Evolutionary conservation across 306 rosid species (phyloP).

Genomic region (Malus sylvestris): DNA sequence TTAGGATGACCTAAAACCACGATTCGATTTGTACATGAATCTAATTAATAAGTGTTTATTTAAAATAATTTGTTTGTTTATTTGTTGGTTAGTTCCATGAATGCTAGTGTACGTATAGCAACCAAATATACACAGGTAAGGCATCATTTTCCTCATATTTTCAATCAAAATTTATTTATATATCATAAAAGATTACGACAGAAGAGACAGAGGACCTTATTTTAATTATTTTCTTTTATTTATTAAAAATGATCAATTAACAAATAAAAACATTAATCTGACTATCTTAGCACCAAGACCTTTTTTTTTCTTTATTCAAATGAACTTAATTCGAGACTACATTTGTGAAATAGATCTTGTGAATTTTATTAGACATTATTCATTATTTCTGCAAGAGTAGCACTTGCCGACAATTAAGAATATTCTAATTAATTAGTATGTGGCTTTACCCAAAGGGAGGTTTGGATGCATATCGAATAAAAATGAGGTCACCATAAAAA

Average conservation of each 20-base stretch:
- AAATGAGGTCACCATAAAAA: too few relatives aligned
- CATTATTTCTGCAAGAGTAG: neutral
- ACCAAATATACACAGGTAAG: slow-evolving; percentile 2
- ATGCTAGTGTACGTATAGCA: neutral
- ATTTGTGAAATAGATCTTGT: neutral
- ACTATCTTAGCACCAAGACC: neutral
- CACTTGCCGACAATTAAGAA: slow-evolving; percentile 3
- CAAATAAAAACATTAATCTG: neutral
- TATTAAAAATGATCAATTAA: neutral
- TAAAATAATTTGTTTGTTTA: neutral
- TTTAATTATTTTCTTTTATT: neutral
- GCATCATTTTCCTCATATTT: slow-evolving; percentile 9
- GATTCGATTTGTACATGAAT: neutral
- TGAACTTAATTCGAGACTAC: neutral
- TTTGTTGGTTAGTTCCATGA: neutral
- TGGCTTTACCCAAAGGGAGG: neutral
- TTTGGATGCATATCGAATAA: neutral
- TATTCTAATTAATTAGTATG: neutral
- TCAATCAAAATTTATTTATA: neutral
- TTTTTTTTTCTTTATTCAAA: neutral
- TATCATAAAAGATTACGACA: neutral
- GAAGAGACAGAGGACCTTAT: neutral
- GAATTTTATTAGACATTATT: neutral
- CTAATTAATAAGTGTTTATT: neutral
- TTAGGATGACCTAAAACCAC: neutral